Conservation (phyloP, 371 early-diverging fungal genomes). For the Syncephalis fuscata region DNA sequence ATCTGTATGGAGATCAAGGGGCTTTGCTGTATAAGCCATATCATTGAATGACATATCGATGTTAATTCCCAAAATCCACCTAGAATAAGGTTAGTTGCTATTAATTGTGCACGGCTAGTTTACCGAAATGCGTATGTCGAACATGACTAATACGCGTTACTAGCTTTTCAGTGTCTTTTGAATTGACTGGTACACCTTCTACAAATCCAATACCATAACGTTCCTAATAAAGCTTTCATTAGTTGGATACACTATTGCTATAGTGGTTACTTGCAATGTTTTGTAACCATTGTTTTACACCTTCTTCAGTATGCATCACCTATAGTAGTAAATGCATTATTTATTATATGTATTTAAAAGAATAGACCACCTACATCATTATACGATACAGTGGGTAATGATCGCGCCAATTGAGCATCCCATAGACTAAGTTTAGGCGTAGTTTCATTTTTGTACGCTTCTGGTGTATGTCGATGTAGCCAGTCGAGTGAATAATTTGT, state of each 20-base stretch:
- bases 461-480: too few relatives aligned
- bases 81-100: not conserved
- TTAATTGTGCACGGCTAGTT: not conserved
- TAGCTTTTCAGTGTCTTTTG: constrained; percentile 46
- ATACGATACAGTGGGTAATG: constrained; percentile 3
- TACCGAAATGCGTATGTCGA: constrained; percentile 69
- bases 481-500: too few relatives aligned
- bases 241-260: not conserved
- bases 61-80: constrained; percentile 67
- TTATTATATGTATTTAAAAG: too few relatives aligned
- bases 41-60: constrained; percentile 70
- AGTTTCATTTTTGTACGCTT: not conserved
- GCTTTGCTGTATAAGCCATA: constrained; percentile 70
- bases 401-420: constrained; percentile 18
- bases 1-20: constrained; percentile 73
- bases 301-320: constrained; percentile 49
- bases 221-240: constrained; percentile 14
- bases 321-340: constrained; percentile 20
- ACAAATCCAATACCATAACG: constrained; percentile 65
- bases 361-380: too few relatives aligned
- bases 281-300: constrained; percentile 50
- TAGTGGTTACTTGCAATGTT: constrained; percentile 26
- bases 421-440: constrained; percentile 9
- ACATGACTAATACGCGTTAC: constrained; percentile 54
- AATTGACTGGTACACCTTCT: constrained; percentile 44